Conservation (phyloP, 2,329 filamentous ascomycete species). For the Trichoderma polysporum region DNA sequence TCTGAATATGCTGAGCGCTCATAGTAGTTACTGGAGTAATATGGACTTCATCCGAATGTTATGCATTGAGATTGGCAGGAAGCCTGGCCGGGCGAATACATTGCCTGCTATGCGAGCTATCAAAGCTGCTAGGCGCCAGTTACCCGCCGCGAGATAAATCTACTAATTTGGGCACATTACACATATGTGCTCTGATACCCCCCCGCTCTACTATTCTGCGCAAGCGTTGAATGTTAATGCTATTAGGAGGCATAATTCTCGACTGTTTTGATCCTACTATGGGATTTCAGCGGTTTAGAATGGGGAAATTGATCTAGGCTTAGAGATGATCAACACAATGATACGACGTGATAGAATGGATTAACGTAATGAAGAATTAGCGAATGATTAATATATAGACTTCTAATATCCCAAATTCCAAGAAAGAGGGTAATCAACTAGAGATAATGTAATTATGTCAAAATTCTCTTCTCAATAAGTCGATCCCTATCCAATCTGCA, state of each 20-base stretch:
- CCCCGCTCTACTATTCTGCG: background rate
- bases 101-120: conserved; percentile 59
- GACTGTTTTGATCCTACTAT: too few relatives aligned
- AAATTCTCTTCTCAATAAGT: background rate
- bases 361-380: background rate
- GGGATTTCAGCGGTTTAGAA: background rate
- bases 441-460: background rate
- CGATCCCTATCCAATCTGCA: background rate
- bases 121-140: conserved; percentile 49
- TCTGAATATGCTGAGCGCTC: conserved; percentile 92
- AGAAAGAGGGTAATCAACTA: background rate
- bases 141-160: conserved; percentile 18
- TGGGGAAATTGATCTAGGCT: background rate
- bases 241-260: background rate
- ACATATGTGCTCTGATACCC: background rate
- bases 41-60: conserved; percentile 87
- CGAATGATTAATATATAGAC: conserved; percentile 8
- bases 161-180: background rate
- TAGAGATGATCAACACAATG: background rate
- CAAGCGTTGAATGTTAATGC: background rate
- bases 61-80: conserved; percentile 81
- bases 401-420: background rate
- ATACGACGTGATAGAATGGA: background rate
- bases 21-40: conserved; percentile 90
- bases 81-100: conserved; percentile 62